Base-by-base conservation (phyloP, 352 stramenopile species). In the Pythium chondricola region DNA sequence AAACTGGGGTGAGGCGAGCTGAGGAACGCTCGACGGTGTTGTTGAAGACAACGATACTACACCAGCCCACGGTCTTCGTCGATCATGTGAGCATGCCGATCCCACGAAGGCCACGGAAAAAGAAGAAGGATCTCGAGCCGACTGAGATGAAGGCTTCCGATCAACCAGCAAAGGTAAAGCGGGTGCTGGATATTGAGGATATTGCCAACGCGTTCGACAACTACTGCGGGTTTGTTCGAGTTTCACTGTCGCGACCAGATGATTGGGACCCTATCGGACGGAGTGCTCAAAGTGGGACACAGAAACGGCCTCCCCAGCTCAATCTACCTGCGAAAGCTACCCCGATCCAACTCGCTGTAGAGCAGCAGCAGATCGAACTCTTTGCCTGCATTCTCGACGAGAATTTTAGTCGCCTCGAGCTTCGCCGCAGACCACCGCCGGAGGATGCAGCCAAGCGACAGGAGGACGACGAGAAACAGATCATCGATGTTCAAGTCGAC, bases 281-380 rank as follows among this genome's bases (percentile, higher is more conserved):
- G 9, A 24, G 27, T 16, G 11, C 13, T 8, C 41, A 45, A 20
- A 2, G 27, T 37, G 25, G 6, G 5, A n/a, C 39, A 64, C 18
- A n/a, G 42, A 52, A 58, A 27, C 53, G 61, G n/a, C 44, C 33
- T 29, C 43, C 44, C 2, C 21, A 38, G 14, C 41, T 58, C 14
- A 48, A 36, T 5, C 41, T 58, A 5, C 41, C 40, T 27, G 35
- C 43, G 7, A 33, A 13, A 8, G 43, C 49, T 11, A 46, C 10
- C 10, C 57, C 36, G n/a, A 59, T 72, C 3, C 43, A 46, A n/a
- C 16, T 86, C 14, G 49, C 65, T 1, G 40, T 85, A 2, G 79
- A 88, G 51, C 66, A 72, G 7, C 71, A 80, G 24, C 77, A 88
- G 29, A 45, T 88, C 3, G 71, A 87, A 45, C 58, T 89, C 13